Base-by-base conservation (phyloP, 805 yeast genomes). In the Candida caryicola region DNA sequence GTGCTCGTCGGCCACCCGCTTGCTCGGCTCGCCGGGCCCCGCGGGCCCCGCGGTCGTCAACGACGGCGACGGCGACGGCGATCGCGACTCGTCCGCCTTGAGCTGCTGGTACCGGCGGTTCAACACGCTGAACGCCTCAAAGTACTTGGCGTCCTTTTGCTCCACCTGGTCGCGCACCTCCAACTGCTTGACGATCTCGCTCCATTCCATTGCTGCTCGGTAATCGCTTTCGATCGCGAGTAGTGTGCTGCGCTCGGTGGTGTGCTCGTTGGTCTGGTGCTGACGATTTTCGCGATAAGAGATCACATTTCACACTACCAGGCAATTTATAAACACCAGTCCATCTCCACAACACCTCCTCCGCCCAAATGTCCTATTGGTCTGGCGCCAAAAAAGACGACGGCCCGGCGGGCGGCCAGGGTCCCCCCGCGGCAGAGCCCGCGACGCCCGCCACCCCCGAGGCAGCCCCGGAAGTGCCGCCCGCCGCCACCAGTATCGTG, bases 91-190 rank as follows among this genome's bases (percentile, higher is more conserved):
- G 14, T 16, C 14, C 44, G 29, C 19, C 40, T 25, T 36, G 14
- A 42, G 30, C 34, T 34, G 15, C 26, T 35, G 36, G 13, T 51
- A 39, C 31, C 41, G 49, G 9, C 50, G 44, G 35, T 44, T 47
- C 32, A 68, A 44, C 33, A 60, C 63, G 19, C 53, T 39, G 39
- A 69, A 68, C 2, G 72, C 71, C 13, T 40, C 43, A 42, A 50
- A 64, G 43, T 58, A 64, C 8, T 51, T 47, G 2, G 54, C 44
- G 42, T 66, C 67, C 32, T 51, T 43, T 44, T 59, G 50, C 47
- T 67, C 70, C 16, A 54, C 38, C 17, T 44, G 51, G 44, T 68
- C 73, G 25, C 74, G 49, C 12, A 41, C 40, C 15, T 45, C 41
- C 15, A 68, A 21, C 10, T 21, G 25, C 10, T 21, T 21, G 10